Evolutionary conservation across 208 protist species (phyloP).

Genomic region (Trypanosoma boissoni): DNA sequence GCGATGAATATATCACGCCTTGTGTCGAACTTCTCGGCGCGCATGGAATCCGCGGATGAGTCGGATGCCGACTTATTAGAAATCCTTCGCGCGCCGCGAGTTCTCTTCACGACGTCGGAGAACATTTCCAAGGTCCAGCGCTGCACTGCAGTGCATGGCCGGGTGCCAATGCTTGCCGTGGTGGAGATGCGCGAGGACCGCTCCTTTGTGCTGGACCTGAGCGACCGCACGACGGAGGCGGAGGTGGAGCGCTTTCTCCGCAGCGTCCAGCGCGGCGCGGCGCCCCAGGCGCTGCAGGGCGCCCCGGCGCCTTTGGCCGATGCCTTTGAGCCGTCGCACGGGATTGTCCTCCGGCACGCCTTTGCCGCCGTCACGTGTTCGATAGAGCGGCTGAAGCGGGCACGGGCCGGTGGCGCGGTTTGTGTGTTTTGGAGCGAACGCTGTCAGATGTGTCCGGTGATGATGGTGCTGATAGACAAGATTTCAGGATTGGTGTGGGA

Average conservation of each 20-base stretch:
- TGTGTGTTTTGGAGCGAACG: conserved; percentile 63
- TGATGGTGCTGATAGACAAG: conserved; percentile 47
- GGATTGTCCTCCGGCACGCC: conserved; percentile 29
- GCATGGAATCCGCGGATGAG: background rate
- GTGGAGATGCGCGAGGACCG: conserved; percentile 14
- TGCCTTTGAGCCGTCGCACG: conserved; percentile 29
- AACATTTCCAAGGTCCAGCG: conserved; percentile 16
- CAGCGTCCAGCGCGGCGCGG: conserved; percentile 23
- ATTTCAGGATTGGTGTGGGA: conserved; percentile 33
- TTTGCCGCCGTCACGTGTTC: conserved; percentile 36
- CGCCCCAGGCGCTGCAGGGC: conserved; percentile 40
- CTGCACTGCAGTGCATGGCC: conserved; percentile 19
- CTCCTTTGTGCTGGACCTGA: conserved; percentile 14
- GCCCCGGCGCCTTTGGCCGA: conserved; percentile 26
- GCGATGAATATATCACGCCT: background rate
- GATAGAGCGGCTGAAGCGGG: conserved; percentile 23
- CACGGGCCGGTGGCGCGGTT: conserved; percentile 27
- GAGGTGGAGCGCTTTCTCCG: conserved; percentile 26
- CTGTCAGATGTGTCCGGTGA: conserved; percentile 50
- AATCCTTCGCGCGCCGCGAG: background rate
- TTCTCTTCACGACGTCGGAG: conserved; percentile 17
- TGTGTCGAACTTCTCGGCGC: background rate
- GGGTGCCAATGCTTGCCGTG: conserved; percentile 12
- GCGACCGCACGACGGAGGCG: background rate
- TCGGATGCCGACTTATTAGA: background rate